A percentile compares a stretch with the other conserved stretches of the same genome.
Evolutionary conservation across 352 stramenopile genomes (phyloP).

Genomic region (Globisporangium cederbergense): DNA sequence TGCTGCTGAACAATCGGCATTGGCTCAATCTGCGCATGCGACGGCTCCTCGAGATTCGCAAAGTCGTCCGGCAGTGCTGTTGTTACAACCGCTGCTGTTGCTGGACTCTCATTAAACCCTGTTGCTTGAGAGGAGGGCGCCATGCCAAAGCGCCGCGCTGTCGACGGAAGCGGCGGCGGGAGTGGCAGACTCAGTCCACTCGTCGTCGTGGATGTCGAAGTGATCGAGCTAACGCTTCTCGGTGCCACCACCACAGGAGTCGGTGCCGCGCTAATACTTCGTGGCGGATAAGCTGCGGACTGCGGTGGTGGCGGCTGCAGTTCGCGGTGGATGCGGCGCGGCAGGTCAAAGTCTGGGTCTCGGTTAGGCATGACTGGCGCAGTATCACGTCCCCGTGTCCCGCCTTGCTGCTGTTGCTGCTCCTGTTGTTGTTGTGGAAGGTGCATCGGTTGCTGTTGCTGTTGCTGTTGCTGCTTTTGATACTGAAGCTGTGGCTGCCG

Average conservation of each 20-base stretch:
- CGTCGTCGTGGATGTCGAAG: not conserved
- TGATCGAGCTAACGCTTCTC: not conserved
- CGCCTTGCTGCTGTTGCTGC: not conserved
- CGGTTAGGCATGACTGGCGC: slow-evolving; percentile 13
- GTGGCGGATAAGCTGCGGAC: not conserved
- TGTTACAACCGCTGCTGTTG: not conserved
- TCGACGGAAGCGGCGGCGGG: slow-evolving; percentile 12
- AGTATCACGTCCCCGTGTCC: not conserved
- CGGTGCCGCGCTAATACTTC: not conserved
- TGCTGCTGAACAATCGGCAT: not conserved
- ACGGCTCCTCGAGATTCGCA: not conserved
- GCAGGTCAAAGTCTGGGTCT: slow-evolving; percentile 23
- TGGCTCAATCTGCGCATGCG: not conserved
- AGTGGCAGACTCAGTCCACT: slow-evolving; percentile 10
- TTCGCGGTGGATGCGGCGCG: slow-evolving; percentile 37
- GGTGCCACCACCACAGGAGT: not conserved
- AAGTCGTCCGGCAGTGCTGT: not conserved
- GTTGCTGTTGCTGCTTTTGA: not conserved
- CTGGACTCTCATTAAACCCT: not conserved
- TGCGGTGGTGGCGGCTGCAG: slow-evolving; percentile 12
- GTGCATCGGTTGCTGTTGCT: not conserved
- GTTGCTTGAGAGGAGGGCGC: not conserved
- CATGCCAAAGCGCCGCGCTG: slow-evolving; percentile 10
- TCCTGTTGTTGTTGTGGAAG: not conserved
- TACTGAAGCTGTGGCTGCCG: not conserved